Percentiles rank a stretch among this genome's conserved stretches.
phyloP scores from a whole-genome alignment of 371 early-diverging fungal species.

The Actinomortierella wolfii region DNA sequence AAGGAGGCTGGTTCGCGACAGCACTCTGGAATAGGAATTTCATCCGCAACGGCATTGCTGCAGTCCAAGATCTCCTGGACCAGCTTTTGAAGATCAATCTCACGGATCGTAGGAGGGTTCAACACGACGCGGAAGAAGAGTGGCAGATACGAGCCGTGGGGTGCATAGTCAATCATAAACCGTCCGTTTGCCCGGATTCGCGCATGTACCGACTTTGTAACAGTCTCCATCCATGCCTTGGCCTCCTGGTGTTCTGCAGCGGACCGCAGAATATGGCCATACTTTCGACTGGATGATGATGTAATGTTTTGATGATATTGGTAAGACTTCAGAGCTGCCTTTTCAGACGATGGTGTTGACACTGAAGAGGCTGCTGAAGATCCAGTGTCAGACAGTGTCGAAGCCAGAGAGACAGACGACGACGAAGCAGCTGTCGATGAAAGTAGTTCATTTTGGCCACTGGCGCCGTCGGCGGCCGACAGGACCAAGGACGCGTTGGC shows the following conservation, averaged over 20 bases:
- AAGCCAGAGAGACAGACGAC: conserved; percentile 21
- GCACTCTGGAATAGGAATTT: conserved; percentile 24
- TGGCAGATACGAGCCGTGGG: conserved; percentile 54
- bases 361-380: conserved; percentile 21
- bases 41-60: conserved; percentile 17
- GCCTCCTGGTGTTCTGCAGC: conserved; percentile 38
- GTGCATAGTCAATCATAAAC: conserved; percentile 72
- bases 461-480: not conserved
- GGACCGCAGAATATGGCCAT: conserved; percentile 19
- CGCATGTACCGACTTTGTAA: conserved; percentile 60
- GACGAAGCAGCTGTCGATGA: not conserved
- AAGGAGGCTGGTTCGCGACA: conserved; percentile 7
- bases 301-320: too few species aligned
- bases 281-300: conserved; percentile 1
- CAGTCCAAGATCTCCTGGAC: conserved; percentile 58
- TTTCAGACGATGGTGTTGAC: conserved; percentile 4
- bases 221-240: conserved; percentile 47
- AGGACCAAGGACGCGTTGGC: not conserved
- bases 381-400: conserved; percentile 12
- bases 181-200: conserved; percentile 56
- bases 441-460: not conserved
- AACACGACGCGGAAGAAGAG: conserved; percentile 76
- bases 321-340: not conserved
- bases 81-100: conserved; percentile 56
- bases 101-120: conserved; percentile 67